A percentile compares a stretch with the other conserved stretches of the same genome.
These are phyloP conservation scores for Sclerotinia sclerotiorum DNA, from an alignment of 2,329 filamentous ascomycete species.

Conservation along the genomic window DNA sequence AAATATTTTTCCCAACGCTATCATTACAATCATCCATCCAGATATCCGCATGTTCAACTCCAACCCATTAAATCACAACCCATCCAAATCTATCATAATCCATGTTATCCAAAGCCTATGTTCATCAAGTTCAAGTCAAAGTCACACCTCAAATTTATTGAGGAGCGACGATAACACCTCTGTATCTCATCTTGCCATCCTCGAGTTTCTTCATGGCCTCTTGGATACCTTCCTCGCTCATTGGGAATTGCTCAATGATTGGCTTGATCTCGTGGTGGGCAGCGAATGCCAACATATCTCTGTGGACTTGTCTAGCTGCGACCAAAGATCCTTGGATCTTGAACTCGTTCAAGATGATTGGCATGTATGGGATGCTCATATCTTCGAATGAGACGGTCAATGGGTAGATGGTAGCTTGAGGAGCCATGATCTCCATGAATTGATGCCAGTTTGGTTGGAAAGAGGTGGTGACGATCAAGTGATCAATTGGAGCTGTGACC, in stretches of 20 bases:
- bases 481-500: constrained; percentile 40
- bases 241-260: constrained; percentile 55
- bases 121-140: neutral
- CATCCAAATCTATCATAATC: neutral
- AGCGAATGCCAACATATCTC: constrained; percentile 58
- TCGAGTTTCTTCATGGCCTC: constrained; percentile 56
- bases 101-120: neutral
- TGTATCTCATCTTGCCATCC: constrained; percentile 54
- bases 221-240: constrained; percentile 54
- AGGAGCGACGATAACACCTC: constrained; percentile 44
- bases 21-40: constrained; percentile 3
- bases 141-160: constrained; percentile 27
- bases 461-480: constrained; percentile 38
- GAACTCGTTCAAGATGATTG: constrained; percentile 34
- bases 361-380: constrained; percentile 38
- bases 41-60: neutral
- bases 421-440: constrained; percentile 61
- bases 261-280: constrained; percentile 59
- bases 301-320: constrained; percentile 49
- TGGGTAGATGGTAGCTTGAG: constrained; percentile 61
- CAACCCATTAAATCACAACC: neutral
- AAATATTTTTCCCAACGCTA: constrained; percentile 1
- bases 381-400: constrained; percentile 60
- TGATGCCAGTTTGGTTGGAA: constrained; percentile 57
- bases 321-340: constrained; percentile 38